Base-by-base conservation (phyloP, 139 green algal species). In the Zygnema circumcarinatum region DNA sequence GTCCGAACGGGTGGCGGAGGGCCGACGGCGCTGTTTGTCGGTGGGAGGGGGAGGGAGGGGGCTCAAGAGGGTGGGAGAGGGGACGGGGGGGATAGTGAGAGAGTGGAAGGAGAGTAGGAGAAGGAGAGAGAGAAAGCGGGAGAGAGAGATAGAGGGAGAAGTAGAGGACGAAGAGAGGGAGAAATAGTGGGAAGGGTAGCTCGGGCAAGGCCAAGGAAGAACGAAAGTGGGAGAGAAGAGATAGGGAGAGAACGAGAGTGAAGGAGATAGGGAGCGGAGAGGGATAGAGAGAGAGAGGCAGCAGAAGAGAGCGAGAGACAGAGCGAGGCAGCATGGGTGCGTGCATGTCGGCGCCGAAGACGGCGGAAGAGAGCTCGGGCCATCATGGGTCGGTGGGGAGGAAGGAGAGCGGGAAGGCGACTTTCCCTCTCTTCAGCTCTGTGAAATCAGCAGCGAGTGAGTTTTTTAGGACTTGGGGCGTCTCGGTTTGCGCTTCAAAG, bases 221-320 rank as follows among this genome's bases (percentile, higher is more conserved):
- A 72, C 54, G 54, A 25, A 72, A 29, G 54, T 25, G 29, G 54
- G 54, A 29, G 54, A 72, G 54, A 72, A 29, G 54, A 72, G 54
- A 29, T 72, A 29, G 54, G 54, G 29, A 72, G 54, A 29, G 54
- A 72, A 29, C 25, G 25, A 72, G 54, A 29, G 54, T 33, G 54
- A 29, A 72, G 29, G 54, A 29, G 54, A 72, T 25, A 29, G 54
- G 54, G 54, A 33, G 25, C 25, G 54, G 54, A 72, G 54, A 72
- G 54, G 29, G 54, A 72, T 25, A 72, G 54, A 72, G 54, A 72
- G 54, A 72, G 54, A 72, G 54, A 72, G 54, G 29, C 25, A 72
- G 54, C 25, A 29, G 29, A 29, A 72, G 54, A 72, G 54, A 72
- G 54, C 25, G 54, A 72, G 54, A 72, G 54, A 72, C 25, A 72